phyloP scores from a whole-genome alignment of 345 rosid genomes.

The Brassica carinata region DNA sequence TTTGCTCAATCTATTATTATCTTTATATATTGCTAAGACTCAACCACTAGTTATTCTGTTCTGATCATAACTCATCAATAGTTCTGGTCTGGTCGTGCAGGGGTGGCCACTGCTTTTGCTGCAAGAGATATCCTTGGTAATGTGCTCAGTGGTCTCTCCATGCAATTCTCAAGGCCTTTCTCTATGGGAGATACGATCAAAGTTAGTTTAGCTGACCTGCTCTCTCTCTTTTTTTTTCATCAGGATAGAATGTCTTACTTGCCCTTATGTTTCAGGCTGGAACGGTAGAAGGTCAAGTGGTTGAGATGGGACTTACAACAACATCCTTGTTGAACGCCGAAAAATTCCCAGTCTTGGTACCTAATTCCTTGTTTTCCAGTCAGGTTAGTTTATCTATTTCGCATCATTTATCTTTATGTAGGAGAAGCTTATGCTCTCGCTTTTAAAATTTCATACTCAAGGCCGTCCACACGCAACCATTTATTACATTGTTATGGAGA shows the following conservation, averaged over 20 bases:
- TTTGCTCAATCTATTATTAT: neutral
- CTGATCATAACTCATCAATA: conserved; percentile 1
- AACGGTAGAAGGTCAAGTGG: conserved; percentile 87
- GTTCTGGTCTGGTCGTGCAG: conserved; percentile 40
- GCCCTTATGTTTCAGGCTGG: conserved; percentile 65
- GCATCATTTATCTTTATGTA: neutral
- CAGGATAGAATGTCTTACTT: neutral
- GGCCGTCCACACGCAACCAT: neutral
- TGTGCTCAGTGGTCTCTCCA: conserved; percentile 85
- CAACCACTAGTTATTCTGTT: neutral
- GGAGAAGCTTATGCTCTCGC: neutral
- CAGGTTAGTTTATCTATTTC: conserved; percentile 54
- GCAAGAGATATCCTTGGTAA: conserved; percentile 88
- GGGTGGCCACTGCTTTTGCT: conserved; percentile 99
- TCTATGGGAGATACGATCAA: conserved; percentile 93
- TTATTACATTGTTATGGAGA: neutral
- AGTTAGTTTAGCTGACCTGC: conserved; percentile 46
- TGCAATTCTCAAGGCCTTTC: conserved; percentile 88
- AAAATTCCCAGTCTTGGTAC: conserved; percentile 82
- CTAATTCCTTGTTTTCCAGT: conserved; percentile 92
- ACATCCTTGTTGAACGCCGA: conserved; percentile 78
- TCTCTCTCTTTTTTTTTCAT: neutral
- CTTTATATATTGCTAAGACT: neutral
- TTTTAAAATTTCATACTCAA: neutral
- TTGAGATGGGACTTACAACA: conserved; percentile 87